Percentiles rank a stretch among this genome's conserved stretches.
Conservation (phyloP, 2,329 filamentous ascomycete genomes). For the Rhynchosporium agropyri region DNA sequence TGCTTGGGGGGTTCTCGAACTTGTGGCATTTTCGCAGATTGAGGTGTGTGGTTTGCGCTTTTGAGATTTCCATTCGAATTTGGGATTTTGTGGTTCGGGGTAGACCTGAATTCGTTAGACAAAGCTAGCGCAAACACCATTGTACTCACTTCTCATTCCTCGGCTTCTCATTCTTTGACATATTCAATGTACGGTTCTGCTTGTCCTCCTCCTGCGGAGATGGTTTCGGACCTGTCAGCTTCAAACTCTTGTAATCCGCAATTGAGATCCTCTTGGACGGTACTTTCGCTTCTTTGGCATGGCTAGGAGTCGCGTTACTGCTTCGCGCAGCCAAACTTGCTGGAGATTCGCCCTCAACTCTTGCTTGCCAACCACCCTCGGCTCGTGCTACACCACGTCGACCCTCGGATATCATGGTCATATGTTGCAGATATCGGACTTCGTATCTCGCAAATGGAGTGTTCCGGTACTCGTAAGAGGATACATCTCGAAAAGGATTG, state of each 20-base stretch:
- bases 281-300: constrained; percentile 36
- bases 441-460: constrained; percentile 40
- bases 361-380: constrained; percentile 38
- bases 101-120: not conserved
- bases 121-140: not conserved
- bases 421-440: constrained; percentile 40
- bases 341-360: constrained; percentile 33
- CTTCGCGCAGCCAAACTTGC: constrained; percentile 35
- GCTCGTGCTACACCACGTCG: constrained; percentile 37
- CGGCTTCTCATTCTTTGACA: constrained; percentile 14
- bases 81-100: constrained; percentile 3
- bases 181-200: constrained; percentile 29
- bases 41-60: constrained; percentile 13
- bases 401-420: constrained; percentile 38
- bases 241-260: constrained; percentile 41
- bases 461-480: constrained; percentile 37
- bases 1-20: constrained; percentile 33
- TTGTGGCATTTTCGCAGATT: constrained; percentile 17
- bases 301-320: constrained; percentile 38
- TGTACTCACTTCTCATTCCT: constrained; percentile 18
- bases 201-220: constrained; percentile 28
- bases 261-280: constrained; percentile 40
- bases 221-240: constrained; percentile 37
- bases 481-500: constrained; percentile 31
- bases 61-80: constrained; percentile 30